These are phyloP conservation scores for Scheffersomyces stipitis DNA, from an alignment of 805 yeast genomes.

Conservation along the genomic window DNA sequence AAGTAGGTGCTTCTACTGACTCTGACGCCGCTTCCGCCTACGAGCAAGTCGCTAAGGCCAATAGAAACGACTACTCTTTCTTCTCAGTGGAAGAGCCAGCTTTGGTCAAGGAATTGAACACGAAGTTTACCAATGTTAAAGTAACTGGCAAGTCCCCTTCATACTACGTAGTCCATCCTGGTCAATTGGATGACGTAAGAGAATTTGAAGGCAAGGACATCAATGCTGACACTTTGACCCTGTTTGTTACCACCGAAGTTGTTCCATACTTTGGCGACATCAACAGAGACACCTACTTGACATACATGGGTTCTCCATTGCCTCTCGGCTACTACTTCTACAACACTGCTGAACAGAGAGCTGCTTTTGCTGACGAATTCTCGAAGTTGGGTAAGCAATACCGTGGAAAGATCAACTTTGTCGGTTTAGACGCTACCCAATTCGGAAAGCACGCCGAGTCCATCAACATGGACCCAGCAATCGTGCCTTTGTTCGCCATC, in stretches of 20 bases:
- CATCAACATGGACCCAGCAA: constrained; percentile 78
- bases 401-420: constrained; percentile 83
- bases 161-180: constrained; percentile 50
- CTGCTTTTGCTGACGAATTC: constrained; percentile 50
- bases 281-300: constrained; percentile 71
- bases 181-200: constrained; percentile 42
- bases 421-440: constrained; percentile 77
- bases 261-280: constrained; percentile 88
- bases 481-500: constrained; percentile 83
- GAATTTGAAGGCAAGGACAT: constrained; percentile 41
- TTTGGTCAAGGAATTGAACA: constrained; percentile 39
- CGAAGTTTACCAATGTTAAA: constrained; percentile 24
- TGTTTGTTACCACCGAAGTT: constrained; percentile 59
- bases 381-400: constrained; percentile 65
- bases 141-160: constrained; percentile 24
- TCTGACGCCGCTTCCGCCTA: constrained; percentile 33
- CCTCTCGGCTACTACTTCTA: constrained; percentile 92
- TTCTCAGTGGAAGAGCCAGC: constrained; percentile 44
- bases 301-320: constrained; percentile 65
- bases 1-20: constrained; percentile 39
- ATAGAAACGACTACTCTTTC: constrained; percentile 66
- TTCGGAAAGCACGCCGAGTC: constrained; percentile 86
- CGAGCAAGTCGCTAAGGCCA: constrained; percentile 56
- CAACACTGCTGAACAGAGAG: constrained; percentile 65
- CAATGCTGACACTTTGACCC: constrained; percentile 34